A percentile compares a stretch with the other conserved stretches of the same genome.
Conservation (phyloP, 2,329 filamentous ascomycete species). For the Sclerotinia subarctica region DNA sequence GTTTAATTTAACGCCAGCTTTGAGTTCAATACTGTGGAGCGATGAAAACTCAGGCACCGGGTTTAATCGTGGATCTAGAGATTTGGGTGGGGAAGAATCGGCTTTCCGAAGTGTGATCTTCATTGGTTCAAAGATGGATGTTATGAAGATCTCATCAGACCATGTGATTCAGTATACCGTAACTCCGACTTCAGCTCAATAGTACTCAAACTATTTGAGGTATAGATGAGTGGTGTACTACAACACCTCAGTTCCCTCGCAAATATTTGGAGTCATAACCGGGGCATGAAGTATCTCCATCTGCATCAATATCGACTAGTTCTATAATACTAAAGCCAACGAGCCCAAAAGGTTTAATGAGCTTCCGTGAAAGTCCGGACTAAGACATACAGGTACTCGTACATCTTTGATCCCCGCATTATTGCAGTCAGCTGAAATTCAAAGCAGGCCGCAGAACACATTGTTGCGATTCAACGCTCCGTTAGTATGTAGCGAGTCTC, state of each 20-base stretch:
- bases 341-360: background rate
- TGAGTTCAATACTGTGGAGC: too few species aligned
- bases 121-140: background rate
- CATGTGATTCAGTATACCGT: background rate
- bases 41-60: background rate
- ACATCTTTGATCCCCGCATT: background rate
- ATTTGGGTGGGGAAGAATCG: background rate
- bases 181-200: background rate
- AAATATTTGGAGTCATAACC: background rate
- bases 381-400: background rate
- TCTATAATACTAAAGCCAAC: too few species aligned
- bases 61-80: too few species aligned
- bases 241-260: too few species aligned
- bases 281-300: background rate
- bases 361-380: background rate
- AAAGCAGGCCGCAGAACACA: background rate
- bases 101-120: background rate
- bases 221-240: background rate
- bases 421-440: background rate
- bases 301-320: background rate
- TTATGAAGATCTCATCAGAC: background rate
- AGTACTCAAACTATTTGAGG: background rate
- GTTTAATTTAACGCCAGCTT: background rate
- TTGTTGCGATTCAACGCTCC: background rate
- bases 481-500: background rate